These are phyloP conservation scores for Rubroboletus satanas DNA, from an alignment of 768 basidiomycete genomes.

Conservation along the genomic window DNA sequence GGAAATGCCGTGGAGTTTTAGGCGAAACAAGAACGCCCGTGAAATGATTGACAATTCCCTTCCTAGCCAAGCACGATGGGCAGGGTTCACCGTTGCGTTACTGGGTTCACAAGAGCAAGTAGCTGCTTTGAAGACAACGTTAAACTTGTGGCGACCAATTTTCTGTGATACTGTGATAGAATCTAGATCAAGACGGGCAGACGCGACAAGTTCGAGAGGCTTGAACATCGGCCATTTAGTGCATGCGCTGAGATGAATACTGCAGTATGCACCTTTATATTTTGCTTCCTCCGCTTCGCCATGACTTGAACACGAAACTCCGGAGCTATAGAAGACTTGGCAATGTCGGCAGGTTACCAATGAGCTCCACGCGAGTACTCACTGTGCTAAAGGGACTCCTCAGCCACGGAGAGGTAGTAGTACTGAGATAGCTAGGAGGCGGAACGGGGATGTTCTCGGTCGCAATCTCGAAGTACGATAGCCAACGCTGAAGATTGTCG, in stretches of 20 bases:
- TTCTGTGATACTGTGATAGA: conserved; percentile 44
- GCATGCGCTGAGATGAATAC: not conserved
- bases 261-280: conserved; percentile 14
- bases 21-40: conserved; percentile 45
- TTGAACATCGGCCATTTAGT: conserved; percentile 6
- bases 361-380: conserved; percentile 3
- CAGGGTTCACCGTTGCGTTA: conserved; percentile 38
- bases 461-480: conserved; percentile 10
- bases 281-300: conserved; percentile 17
- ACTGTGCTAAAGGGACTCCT: conserved; percentile 27
- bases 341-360: conserved; percentile 1
- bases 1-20: conserved; percentile 40
- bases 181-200: conserved; percentile 41
- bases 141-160: conserved; percentile 37
- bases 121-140: conserved; percentile 40
- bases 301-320: conserved; percentile 9
- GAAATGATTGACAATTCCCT: conserved; percentile 34
- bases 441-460: conserved; percentile 1
- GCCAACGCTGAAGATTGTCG: conserved; percentile 33
- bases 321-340: conserved; percentile 19
- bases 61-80: conserved; percentile 57
- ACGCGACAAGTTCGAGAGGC: conserved; percentile 34
- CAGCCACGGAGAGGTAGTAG: conserved; percentile 23
- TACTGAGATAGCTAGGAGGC: conserved; percentile 2
- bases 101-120: conserved; percentile 44